A percentile compares a stretch with the other conserved stretches of the same genome.
These are phyloP conservation scores for Beauveria brongniartii DNA, from an alignment of 2,329 filamentous ascomycete species.

Conservation along the genomic window DNA sequence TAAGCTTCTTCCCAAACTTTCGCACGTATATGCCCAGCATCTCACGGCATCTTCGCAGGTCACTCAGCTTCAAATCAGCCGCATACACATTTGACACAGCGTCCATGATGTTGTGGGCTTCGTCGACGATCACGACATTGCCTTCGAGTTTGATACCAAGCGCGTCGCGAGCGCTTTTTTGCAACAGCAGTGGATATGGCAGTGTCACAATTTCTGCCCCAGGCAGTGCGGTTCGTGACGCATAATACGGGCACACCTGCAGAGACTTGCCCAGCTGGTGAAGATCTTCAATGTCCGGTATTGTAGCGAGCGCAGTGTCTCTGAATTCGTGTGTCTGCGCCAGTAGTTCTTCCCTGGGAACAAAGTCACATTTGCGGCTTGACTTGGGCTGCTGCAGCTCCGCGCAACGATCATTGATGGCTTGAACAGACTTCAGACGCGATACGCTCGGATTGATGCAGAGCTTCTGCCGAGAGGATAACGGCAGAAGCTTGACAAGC, in stretches of 20 bases:
- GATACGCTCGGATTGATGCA: conserved; percentile 85
- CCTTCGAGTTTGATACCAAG: conserved; percentile 77
- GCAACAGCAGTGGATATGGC: conserved; percentile 83
- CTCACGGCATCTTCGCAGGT: conserved; percentile 62
- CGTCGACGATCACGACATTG: conserved; percentile 91
- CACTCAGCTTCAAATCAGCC: conserved; percentile 62
- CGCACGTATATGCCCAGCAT: conserved; percentile 78
- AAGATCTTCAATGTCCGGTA: conserved; percentile 92
- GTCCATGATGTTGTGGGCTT: conserved; percentile 97
- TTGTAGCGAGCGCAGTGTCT: conserved; percentile 72
- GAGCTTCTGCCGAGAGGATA: conserved; percentile 78
- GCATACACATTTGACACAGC: conserved; percentile 84
- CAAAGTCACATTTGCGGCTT: conserved; percentile 59
- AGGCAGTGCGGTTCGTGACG: conserved; percentile 76
- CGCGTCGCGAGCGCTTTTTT: conserved; percentile 79
- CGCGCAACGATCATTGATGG: conserved; percentile 88
- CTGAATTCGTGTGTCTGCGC: conserved; percentile 70
- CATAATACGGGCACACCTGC: conserved; percentile 89
- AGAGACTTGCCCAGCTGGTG: conserved; percentile 68
- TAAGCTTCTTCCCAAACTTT: conserved; percentile 80
- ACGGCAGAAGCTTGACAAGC: conserved; percentile 66
- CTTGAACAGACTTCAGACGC: conserved; percentile 60
- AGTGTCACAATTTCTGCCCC: conserved; percentile 84
- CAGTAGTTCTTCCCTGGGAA: conserved; percentile 71
- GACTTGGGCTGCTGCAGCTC: conserved; percentile 71